Conservation (phyloP, 768 basidiomycete species). For the Gloeopeniophorella convolvens region DNA sequence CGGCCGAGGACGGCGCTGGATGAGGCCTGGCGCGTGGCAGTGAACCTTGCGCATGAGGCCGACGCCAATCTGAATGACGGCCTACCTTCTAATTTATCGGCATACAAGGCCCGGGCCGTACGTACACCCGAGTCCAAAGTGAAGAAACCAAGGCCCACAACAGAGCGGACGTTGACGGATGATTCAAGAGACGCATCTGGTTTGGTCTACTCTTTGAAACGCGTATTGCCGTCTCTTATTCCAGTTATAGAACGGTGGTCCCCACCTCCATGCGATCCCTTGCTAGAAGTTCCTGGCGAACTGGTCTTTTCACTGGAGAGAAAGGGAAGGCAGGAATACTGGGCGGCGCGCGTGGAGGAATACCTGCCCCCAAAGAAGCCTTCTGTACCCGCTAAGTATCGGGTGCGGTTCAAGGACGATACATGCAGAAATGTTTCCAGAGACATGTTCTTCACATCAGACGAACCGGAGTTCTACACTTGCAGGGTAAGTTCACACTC, state of each 20-base stretch:
- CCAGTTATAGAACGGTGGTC: conserved; percentile 26
- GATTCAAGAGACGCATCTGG: neutral
- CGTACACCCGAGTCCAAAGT: neutral
- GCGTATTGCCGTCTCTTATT: conserved; percentile 12
- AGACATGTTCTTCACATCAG: conserved; percentile 49
- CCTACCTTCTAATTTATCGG: conserved; percentile 18
- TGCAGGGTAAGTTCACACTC: conserved; percentile 44
- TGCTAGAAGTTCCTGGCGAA: conserved; percentile 61
- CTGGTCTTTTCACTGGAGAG: conserved; percentile 47
- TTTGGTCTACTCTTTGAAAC: conserved; percentile 15
- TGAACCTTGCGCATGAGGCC: conserved; percentile 16
- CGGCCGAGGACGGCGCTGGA: conserved; percentile 16
- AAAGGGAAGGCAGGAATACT: conserved; percentile 37
- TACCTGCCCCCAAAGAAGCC: conserved; percentile 42
- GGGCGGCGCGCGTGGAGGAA: conserved; percentile 58
- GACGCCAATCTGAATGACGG: conserved; percentile 19
- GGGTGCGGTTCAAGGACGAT: conserved; percentile 54
- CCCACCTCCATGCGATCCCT: conserved; percentile 41
- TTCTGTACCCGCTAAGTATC: conserved; percentile 41
- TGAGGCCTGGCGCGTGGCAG: conserved; percentile 16
- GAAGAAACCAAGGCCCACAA: neutral
- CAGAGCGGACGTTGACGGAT: neutral
- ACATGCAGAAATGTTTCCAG: conserved; percentile 36
- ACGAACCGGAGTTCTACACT: conserved; percentile 53
- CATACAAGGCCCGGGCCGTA: conserved; percentile 7